phyloP scores from a whole-genome alignment of 768 basidiomycete genomes.

The Pulveroboletus sp. region DNA sequence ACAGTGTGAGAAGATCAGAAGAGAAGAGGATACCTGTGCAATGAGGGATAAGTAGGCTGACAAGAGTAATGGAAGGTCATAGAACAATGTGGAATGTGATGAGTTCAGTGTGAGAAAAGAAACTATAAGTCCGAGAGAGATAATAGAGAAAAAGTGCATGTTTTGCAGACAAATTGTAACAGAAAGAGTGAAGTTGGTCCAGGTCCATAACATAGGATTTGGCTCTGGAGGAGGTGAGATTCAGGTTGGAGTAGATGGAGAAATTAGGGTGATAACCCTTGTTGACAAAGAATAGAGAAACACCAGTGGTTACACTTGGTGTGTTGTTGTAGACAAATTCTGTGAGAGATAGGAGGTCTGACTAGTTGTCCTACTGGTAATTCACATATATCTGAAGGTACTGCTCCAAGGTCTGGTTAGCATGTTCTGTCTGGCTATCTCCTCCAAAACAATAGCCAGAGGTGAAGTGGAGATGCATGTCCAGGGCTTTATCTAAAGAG shows the following conservation, averaged over 20 bases:
- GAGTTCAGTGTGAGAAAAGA: too few species aligned
- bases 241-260: not conserved
- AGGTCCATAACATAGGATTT: not conserved
- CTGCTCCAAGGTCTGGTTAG: not conserved
- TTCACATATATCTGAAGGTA: not conserved
- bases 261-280: not conserved
- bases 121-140: too few species aligned
- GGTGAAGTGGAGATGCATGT: not conserved
- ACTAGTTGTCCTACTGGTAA: constrained; percentile 7
- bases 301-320: not conserved
- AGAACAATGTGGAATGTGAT: too few species aligned
- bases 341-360: not conserved
- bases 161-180: too few species aligned
- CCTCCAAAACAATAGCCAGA: not conserved
- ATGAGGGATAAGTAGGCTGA: too few species aligned
- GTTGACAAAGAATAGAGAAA: not conserved
- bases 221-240: not conserved
- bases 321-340: not conserved
- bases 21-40: too few species aligned
- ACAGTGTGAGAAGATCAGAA: too few species aligned
- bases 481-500: not conserved
- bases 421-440: not conserved
- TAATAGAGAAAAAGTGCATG: too few species aligned
- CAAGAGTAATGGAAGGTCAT: too few species aligned
- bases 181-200: too few species aligned